Percentiles rank a stretch among this genome's conserved stretches.
Evolutionary conservation across 2,329 filamentous ascomycete genomes (phyloP).

Genomic region (Neofusicoccum sp.): DNA sequence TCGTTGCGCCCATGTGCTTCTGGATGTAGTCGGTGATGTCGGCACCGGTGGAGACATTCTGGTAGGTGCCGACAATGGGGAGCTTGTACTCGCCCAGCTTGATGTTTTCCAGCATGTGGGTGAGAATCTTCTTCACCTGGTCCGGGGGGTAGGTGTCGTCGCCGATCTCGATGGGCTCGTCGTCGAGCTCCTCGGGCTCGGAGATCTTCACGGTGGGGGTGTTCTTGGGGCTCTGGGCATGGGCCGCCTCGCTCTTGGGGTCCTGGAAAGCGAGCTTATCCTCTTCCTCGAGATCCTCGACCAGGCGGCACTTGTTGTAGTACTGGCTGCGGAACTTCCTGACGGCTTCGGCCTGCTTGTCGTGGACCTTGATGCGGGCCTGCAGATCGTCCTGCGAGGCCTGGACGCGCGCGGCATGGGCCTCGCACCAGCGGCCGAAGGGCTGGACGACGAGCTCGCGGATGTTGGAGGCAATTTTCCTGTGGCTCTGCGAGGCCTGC

Average conservation of each 20-base stretch:
- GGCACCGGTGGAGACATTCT: conserved; percentile 86
- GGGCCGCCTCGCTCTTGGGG: conserved; percentile 56
- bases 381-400: conserved; percentile 96
- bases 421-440: conserved; percentile 94
- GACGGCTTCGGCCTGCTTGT: conserved; percentile 85
- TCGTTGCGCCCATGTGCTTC: conserved; percentile 80
- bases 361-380: conserved; percentile 85
- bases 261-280: conserved; percentile 98
- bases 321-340: conserved; percentile 95
- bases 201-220: conserved; percentile 90
- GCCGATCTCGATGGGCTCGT: conserved; percentile 87
- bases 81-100: conserved; percentile 91
- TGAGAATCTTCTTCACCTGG: conserved; percentile 86
- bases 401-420: conserved; percentile 87
- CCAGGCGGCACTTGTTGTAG: conserved; percentile 96
- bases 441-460: conserved; percentile 93
- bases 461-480: conserved; percentile 95
- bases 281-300: conserved; percentile 97
- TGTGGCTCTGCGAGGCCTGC: conserved; percentile 84
- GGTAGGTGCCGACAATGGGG: conserved; percentile 90
- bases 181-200: conserved; percentile 64
- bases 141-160: conserved; percentile 84
- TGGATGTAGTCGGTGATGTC: conserved; percentile 97
- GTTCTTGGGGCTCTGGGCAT: conserved; percentile 51
- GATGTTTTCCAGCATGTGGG: conserved; percentile 83